Base-by-base conservation (phyloP, 257 asterid genomes). In the Nicotiana paniculata region DNA sequence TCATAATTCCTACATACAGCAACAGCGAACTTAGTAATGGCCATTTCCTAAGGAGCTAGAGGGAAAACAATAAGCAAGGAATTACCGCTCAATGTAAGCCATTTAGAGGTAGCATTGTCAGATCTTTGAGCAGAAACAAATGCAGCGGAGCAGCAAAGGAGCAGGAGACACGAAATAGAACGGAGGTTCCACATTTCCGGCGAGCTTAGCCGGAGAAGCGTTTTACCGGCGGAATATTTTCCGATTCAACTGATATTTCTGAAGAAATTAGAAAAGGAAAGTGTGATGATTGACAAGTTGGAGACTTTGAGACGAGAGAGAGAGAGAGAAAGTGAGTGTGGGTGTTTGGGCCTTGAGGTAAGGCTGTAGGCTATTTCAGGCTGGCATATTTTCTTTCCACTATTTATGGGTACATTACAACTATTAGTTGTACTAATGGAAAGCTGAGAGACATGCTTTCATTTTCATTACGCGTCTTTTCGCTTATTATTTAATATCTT, bases 11-110 rank as follows among this genome's bases (percentile, higher is more conserved):
- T 43, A 43, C 48, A 43, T 43, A 43, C 48, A 43, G 48, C 11
- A 43, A 43, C 7, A 43, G 48, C 48, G 48, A 43, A 43, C 11
- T 43, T 43, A 43, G 48, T 43, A 43, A 43, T 8, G 48, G 11
- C 48, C 48, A 43, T 43, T 43, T 39, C 9, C 48, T 8, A 43
- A 43, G 3, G 2, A 43, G 48, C 48, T 43, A 43, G n/a, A 24
- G 35, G 58, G 17, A 13, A 16, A 53, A 35, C 10, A 35, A 13
- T 28, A 53, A 58, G 76, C 59, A 46, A 79, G 76, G 48, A 79
- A 28, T 81, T 80, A 93, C 97, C 97, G 33, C 24, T 30, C 30
- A 94, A 94, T 37, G 98, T 94, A 53, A 87, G 88, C 98, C 97
- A 94, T 88, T 69, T 85, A 11, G 85, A 82, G 37, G 80, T 82